Percentiles rank a stretch among this genome's conserved stretches.
Evolutionary conservation across 2,329 filamentous ascomycete genomes (phyloP).

Genomic region (Cladosporium sp.): DNA sequence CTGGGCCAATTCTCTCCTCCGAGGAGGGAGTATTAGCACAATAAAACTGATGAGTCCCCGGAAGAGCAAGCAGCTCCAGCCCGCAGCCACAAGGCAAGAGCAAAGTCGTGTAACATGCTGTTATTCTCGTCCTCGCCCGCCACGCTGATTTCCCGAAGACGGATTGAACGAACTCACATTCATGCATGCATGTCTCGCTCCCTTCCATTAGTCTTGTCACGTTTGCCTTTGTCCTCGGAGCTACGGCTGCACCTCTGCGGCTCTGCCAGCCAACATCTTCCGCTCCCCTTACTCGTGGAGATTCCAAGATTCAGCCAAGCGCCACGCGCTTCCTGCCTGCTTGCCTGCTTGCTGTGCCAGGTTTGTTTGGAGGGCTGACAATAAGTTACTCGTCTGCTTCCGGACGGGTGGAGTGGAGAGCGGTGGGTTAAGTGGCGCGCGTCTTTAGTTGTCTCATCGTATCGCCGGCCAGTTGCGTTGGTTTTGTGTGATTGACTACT

Average conservation of each 20-base stretch:
- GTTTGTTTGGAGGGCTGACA: not conserved
- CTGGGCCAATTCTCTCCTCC: not conserved
- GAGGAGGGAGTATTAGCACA: not conserved
- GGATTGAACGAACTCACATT: not conserved
- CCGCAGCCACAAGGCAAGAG: not conserved
- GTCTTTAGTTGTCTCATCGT: not conserved
- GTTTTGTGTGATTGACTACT: not conserved
- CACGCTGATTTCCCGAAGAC: not conserved
- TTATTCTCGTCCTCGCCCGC: not conserved
- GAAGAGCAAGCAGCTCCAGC: not conserved
- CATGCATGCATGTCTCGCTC: slow-evolving; percentile 3
- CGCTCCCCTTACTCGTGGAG: not conserved
- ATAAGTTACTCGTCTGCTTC: not conserved
- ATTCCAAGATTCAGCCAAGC: slow-evolving; percentile 1
- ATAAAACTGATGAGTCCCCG: not conserved
- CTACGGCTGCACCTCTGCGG: not conserved
- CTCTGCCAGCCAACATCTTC: not conserved
- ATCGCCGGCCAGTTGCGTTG: not conserved
- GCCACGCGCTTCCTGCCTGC: not conserved
- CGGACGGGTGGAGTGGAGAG: not conserved
- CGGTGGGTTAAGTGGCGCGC: not conserved
- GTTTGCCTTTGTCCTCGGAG: not conserved
- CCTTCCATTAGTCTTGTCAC: not conserved
- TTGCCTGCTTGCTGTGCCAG: not conserved
- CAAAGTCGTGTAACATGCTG: not conserved